phyloP scores from a whole-genome alignment of 305 asterid species.

The Fraxinus floribunda region DNA sequence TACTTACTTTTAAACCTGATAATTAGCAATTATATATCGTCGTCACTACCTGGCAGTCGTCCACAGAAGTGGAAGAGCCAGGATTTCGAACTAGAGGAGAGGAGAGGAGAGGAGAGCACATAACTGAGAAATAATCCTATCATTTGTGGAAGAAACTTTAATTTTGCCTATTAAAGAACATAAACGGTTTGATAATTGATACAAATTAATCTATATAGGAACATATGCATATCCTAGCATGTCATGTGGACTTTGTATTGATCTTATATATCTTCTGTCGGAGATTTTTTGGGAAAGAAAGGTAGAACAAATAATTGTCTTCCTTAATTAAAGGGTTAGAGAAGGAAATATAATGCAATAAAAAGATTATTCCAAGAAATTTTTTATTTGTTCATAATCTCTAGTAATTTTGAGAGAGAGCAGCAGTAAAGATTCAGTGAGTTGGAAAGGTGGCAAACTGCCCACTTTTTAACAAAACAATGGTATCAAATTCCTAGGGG shows the following conservation, averaged over 20 bases:
- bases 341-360: neutral
- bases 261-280: neutral
- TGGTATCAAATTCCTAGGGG: neutral
- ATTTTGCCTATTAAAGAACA: neutral
- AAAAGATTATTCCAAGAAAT: neutral
- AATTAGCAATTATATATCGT: neutral
- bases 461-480: neutral
- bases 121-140: neutral
- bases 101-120: neutral
- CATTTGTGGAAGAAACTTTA: neutral
- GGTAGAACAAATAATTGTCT: neutral
- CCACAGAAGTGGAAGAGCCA: neutral
- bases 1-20: neutral
- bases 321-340: neutral
- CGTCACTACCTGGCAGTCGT: neutral
- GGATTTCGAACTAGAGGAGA: neutral
- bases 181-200: neutral
- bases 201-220: neutral
- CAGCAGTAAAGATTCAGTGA: neutral
- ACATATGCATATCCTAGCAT: neutral
- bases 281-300: neutral
- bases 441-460: conserved; percentile 2
- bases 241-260: neutral
- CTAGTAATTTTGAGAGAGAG: neutral
- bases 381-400: neutral